These are phyloP conservation scores for Fragaria nilgerrensis DNA, from an alignment of 306 rosid genomes.

Conservation along the genomic window DNA sequence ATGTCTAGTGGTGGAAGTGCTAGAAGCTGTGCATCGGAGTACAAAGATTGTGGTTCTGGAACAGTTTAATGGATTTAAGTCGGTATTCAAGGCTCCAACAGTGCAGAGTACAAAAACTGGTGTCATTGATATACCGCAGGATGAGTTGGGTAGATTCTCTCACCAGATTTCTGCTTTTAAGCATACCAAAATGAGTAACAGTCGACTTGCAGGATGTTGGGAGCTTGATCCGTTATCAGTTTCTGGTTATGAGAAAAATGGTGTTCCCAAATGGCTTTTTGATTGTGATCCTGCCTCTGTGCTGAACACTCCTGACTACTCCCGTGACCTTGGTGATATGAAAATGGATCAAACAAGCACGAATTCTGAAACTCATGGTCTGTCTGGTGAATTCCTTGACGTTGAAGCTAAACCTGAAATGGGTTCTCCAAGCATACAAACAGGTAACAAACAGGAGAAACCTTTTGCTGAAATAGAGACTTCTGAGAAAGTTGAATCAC, in stretches of 20 bases:
- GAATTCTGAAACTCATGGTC: slow-evolving; percentile 27
- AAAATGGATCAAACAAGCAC: slow-evolving; percentile 28
- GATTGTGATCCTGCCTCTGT: slow-evolving; percentile 80
- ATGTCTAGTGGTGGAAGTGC: slow-evolving; percentile 57
- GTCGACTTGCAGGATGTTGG: slow-evolving; percentile 54
- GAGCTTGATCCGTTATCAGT: slow-evolving; percentile 57
- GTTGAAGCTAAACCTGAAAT: not conserved
- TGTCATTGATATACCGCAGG: slow-evolving; percentile 31
- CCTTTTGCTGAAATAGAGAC: slow-evolving; percentile 27
- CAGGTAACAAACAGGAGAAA: slow-evolving; percentile 24
- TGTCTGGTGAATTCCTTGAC: slow-evolving; percentile 23
- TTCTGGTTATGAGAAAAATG: slow-evolving; percentile 55
- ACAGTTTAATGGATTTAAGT: slow-evolving; percentile 21
- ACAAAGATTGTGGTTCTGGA: slow-evolving; percentile 39
- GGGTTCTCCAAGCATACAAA: slow-evolving; percentile 19
- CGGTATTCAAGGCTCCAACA: slow-evolving; percentile 51
- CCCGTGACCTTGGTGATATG: slow-evolving; percentile 21
- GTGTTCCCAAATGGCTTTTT: slow-evolving; percentile 67
- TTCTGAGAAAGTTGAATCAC: slow-evolving; percentile 33
- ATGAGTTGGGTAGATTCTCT: slow-evolving; percentile 47
- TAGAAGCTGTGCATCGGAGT: slow-evolving; percentile 35
- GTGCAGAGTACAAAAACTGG: slow-evolving; percentile 48
- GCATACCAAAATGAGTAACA: slow-evolving; percentile 35
- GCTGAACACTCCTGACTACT: slow-evolving; percentile 40
- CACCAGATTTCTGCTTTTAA: slow-evolving; percentile 59